Evolutionary conservation across 2,329 filamentous ascomycete genomes (phyloP), one percentile per base, ranked within the genome.

Genomic region (Aspergillus terreus): DNA sequence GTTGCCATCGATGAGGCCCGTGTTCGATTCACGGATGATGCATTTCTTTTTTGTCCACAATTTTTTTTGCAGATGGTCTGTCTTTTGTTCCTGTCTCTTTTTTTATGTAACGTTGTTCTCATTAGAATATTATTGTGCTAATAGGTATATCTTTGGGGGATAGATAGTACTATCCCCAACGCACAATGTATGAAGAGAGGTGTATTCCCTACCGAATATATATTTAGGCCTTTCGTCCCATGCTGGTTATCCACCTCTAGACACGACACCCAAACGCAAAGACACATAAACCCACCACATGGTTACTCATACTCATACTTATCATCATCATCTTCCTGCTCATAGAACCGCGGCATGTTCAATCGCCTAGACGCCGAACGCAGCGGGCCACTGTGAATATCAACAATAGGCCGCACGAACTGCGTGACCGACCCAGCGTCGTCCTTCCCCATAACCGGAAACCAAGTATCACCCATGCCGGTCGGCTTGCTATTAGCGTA

Each of bases 21-120:
- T 70, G 71, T 73, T 73, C 71, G 71, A 73, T 73, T 73, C 71
- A 70, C 71, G 71, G 70, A 71, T 71, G 66, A 67, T 69, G 66
- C 65, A 68, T 3, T 27, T 38, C 35, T 38, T 38, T 38, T 38
- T 38, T 38, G 7, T 11, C 27, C 3, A 4, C 25, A 7, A 7
- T 30, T 2, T 30, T 11, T 30, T 30, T 30, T 9, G 27, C 27
- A 10, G 6, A 30, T 30, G 7, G 27, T 10, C 7, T 4, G 9
- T 6, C 9, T 27, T 27, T 9, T 27, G 6, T 27, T 9, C 9
- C 25, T 30, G 6, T 6, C 23, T 30, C 27, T 0, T 30, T 30
- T 30, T 9, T 30, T 23, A 1, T 5, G 23, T 6, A 6, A 6
- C 0, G 5, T 6, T 23, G 6, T 23, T 23, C 23, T 23, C 23